Evolutionary conservation across 495 filamentous ascomycete genomes (phyloP).

Genomic region (Xylaria palmicola): DNA sequence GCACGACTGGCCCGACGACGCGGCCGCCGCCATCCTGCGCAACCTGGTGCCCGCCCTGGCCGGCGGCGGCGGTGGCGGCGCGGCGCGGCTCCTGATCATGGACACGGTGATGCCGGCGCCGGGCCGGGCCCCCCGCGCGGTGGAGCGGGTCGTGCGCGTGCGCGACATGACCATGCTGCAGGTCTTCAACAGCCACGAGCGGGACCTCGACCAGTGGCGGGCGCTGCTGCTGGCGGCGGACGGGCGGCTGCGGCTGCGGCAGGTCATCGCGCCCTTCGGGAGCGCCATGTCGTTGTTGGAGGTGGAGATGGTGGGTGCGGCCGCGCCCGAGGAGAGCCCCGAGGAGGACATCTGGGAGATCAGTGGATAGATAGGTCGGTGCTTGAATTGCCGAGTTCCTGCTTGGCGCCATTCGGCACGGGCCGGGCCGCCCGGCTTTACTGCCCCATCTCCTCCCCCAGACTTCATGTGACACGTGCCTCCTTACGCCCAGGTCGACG

Average conservation of each 20-base stretch:
- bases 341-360: not conserved
- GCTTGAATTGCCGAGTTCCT: not conserved
- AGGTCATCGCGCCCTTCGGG: not conserved
- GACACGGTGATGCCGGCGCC: conserved; percentile 40
- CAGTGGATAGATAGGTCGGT: not conserved
- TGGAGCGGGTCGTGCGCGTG: conserved; percentile 33
- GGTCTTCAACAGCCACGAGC: conserved; percentile 40
- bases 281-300: not conserved
- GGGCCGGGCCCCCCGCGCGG: conserved; percentile 26
- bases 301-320: conserved; percentile 1
- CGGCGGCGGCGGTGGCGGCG: too few relatives aligned
- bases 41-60: conserved; percentile 35
- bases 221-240: not conserved
- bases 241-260: conserved; percentile 20
- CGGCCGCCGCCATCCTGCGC: conserved; percentile 40
- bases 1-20: conserved; percentile 46
- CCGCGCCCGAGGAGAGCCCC: not conserved
- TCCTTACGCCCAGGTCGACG: not conserved
- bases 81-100: conserved; percentile 35
- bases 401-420: not conserved
- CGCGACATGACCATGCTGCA: conserved; percentile 43
- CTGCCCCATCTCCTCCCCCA: not conserved
- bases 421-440: not conserved
- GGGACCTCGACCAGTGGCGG: conserved; percentile 38
- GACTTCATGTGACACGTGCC: not conserved